These are phyloP conservation scores for Epicoccum sorghinum DNA, from an alignment of 2,329 filamentous ascomycete species.

Conservation along the genomic window DNA sequence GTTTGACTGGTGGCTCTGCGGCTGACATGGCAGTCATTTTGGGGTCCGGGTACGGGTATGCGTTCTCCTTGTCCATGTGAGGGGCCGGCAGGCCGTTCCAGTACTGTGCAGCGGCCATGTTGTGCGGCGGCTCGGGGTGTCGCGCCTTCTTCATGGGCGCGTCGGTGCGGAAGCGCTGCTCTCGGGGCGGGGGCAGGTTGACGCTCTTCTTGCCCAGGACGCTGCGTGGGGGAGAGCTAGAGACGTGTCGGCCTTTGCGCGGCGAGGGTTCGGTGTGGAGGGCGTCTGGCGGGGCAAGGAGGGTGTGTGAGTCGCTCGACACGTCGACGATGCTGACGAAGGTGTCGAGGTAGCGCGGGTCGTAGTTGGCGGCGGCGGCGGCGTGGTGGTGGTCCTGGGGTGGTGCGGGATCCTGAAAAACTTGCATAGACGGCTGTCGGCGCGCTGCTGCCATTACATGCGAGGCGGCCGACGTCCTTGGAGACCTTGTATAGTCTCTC, in stretches of 20 bases:
- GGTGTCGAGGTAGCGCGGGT: conserved; percentile 59
- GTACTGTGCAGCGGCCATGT: conserved; percentile 57
- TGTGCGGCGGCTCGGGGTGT: conserved; percentile 50
- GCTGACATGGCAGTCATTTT: conserved; percentile 36
- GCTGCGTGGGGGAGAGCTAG: conserved; percentile 63
- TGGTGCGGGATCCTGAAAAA: conserved; percentile 62
- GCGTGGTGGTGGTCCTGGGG: conserved; percentile 52
- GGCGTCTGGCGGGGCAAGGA: conserved; percentile 66
- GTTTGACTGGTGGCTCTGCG: conserved; percentile 38
- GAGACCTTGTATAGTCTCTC: conserved; percentile 38
- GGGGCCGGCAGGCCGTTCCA: conserved; percentile 58
- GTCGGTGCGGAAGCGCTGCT: conserved; percentile 64
- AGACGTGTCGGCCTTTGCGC: conserved; percentile 65
- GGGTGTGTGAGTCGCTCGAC: conserved; percentile 65
- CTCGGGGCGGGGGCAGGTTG: conserved; percentile 70
- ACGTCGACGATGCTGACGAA: conserved; percentile 52
- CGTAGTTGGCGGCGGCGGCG: conserved; percentile 52
- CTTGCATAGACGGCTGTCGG: conserved; percentile 61
- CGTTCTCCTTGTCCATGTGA: conserved; percentile 58
- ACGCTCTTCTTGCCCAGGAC: conserved; percentile 68
- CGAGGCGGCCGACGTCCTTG: conserved; percentile 31
- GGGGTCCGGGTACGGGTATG: conserved; percentile 47
- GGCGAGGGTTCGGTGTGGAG: conserved; percentile 65
- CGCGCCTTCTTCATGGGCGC: conserved; percentile 69
- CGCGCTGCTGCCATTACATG: conserved; percentile 61